phyloP scores from a whole-genome alignment of 1,284 basidiomycete species.

The Rugosomyces carneus region DNA sequence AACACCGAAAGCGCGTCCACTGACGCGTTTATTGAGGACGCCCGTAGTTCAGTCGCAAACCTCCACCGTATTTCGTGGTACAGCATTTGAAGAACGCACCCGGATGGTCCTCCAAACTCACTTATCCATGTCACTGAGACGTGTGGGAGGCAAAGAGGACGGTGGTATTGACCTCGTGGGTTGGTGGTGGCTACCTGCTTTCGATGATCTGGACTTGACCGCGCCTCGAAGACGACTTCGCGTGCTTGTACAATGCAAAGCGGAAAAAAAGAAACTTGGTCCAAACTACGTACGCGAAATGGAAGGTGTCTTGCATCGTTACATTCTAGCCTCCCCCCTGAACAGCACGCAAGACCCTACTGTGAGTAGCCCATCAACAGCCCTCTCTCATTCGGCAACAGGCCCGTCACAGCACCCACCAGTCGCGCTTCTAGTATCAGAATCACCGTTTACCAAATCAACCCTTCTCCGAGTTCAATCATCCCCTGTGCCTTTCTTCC shows the following conservation, averaged over 20 bases:
- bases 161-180: conserved; percentile 87
- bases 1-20: background rate
- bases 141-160: conserved; percentile 78
- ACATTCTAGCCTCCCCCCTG: conserved; percentile 18
- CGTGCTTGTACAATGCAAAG: conserved; percentile 89
- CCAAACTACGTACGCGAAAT: conserved; percentile 82
- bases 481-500: conserved; percentile 68
- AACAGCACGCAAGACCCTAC: background rate
- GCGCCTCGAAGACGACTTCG: conserved; percentile 45
- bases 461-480: conserved; percentile 63
- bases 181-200: conserved; percentile 82
- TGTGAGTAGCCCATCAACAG: background rate
- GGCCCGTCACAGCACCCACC: conserved; percentile 27
- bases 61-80: conserved; percentile 43
- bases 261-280: conserved; percentile 72
- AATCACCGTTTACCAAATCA: conserved; percentile 68
- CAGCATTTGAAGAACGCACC: conserved; percentile 71
- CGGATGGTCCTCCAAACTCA: conserved; percentile 52
- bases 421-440: conserved; percentile 70
- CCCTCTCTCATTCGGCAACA: background rate
- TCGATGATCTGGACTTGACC: conserved; percentile 7
- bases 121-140: conserved; percentile 74
- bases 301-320: conserved; percentile 72
- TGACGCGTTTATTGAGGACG: conserved; percentile 9
- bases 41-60: conserved; percentile 1